These are phyloP conservation scores for Metschnikowia arizonensis DNA, from an alignment of 805 yeast species.

Conservation along the genomic window DNA sequence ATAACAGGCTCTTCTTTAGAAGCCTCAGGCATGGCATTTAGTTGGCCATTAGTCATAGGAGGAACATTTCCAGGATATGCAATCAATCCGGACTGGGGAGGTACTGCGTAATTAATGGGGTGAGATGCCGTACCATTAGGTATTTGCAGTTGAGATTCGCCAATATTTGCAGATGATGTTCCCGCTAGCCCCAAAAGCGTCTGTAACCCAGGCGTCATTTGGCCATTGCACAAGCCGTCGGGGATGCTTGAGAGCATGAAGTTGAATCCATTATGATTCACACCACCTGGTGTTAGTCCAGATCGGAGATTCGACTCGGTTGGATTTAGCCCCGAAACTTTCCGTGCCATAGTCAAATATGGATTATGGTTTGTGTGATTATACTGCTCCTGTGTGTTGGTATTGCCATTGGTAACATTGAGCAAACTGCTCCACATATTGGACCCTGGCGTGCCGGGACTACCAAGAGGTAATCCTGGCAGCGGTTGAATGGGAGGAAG, in stretches of 20 bases:
- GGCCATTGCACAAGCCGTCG: conserved; percentile 36
- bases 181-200: conserved; percentile 33
- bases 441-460: conserved; percentile 51
- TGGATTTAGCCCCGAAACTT: conserved; percentile 65
- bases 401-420: conserved; percentile 34
- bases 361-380: conserved; percentile 8
- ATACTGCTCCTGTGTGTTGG: conserved; percentile 6
- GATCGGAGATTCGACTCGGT: conserved; percentile 69
- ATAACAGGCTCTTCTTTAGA: neutral
- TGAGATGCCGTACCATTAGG: neutral
- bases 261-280: conserved; percentile 26
- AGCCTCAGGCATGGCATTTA: neutral
- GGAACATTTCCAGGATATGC: neutral
- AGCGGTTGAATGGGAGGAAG: conserved; percentile 50
- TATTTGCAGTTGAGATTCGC: neutral
- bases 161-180: neutral
- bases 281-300: conserved; percentile 62
- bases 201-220: conserved; percentile 47
- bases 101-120: neutral
- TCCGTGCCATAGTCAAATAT: conserved; percentile 30
- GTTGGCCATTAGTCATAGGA: neutral
- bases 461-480: conserved; percentile 39
- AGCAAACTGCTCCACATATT: conserved; percentile 46
- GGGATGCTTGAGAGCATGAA: conserved; percentile 38
- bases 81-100: neutral